Base-by-base conservation (phyloP, 768 basidiomycete genomes). In the Tephrocybe sp. region DNA sequence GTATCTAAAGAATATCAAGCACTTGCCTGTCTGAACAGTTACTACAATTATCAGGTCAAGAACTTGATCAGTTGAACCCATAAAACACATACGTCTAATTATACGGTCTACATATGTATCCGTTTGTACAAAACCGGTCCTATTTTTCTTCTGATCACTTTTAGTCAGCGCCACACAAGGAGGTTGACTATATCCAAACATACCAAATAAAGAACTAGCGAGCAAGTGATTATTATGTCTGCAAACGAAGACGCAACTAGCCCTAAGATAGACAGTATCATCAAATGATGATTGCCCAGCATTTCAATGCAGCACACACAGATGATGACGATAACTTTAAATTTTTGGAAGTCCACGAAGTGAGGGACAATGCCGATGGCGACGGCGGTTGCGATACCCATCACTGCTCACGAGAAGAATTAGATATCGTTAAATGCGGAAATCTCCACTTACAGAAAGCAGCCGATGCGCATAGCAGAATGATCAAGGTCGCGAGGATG, bases 191-290 rank as follows among this genome's bases (percentile, higher is more conserved):
- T 19, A 37, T 27, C 18, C 15, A 19, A 39, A 50, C 52, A 39
- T 51, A 76, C 76, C 58, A 77, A 56, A 49, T 67, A 66, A 54
- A 56, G 61, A 13, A 73, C 73, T 16, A 78, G 58, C 1, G 69
- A 61, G 24, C 52, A 38, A 3, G 75, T 75, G 36, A 76, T 76
- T 4, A 67, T 25, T 16, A 72, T 49, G 44, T 77, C 74, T 8
- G 67, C 68, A 15, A 67, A 57, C 2, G 69, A 67, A 6, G 73
- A 68, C 27, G 65, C 62, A 3, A 64, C 67, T 2, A 77, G 63
- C 75, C 76, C 74, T 38, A 68, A 32, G 9, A 38, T 41, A 37
- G 15, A 44, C 28, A n/a, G 46, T 26, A 27, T 45, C 19, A 16
- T 38, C 19, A 21, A 53, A 15, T 22, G n/a, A 4, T 27, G 4